phyloP scores from a whole-genome alignment of 257 asterid species.

The Petrea volubilis region DNA sequence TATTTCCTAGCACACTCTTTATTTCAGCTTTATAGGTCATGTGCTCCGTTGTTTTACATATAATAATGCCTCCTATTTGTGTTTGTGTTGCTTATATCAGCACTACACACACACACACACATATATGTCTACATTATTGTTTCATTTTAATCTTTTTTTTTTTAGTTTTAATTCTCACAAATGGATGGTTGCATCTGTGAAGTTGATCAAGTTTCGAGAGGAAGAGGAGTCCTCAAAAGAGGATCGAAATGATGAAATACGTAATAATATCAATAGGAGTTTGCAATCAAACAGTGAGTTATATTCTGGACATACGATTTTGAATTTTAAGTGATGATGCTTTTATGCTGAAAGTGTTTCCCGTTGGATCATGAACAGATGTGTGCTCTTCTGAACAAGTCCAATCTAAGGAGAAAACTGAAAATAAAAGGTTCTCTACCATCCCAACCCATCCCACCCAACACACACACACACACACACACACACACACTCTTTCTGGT shows the following conservation, averaged over 20 bases:
- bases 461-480: too few relatives aligned
- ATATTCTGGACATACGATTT: not conserved
- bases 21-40: not conserved
- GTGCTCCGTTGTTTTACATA: not conserved
- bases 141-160: not conserved
- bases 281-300: conserved; percentile 48
- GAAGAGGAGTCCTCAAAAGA: conserved; percentile 28
- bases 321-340: not conserved
- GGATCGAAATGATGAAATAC: conserved; percentile 32
- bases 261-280: conserved; percentile 29
- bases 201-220: conserved; percentile 12
- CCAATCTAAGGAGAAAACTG: conserved; percentile 35
- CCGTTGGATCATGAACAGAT: conserved; percentile 31
- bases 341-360: conserved; percentile 7
- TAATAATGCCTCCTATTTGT: not conserved
- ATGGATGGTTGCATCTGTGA: conserved; percentile 21
- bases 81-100: not conserved
- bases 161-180: not conserved
- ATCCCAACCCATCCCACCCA: too few relatives aligned
- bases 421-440: conserved; percentile 50
- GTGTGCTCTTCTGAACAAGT: conserved; percentile 33
- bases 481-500: too few relatives aligned
- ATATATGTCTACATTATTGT: not conserved
- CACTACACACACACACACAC: not conserved
- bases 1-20: not conserved